Conservation (phyloP, 2,329 filamentous ascomycete genomes). For the Aspergillus sp. region DNA sequence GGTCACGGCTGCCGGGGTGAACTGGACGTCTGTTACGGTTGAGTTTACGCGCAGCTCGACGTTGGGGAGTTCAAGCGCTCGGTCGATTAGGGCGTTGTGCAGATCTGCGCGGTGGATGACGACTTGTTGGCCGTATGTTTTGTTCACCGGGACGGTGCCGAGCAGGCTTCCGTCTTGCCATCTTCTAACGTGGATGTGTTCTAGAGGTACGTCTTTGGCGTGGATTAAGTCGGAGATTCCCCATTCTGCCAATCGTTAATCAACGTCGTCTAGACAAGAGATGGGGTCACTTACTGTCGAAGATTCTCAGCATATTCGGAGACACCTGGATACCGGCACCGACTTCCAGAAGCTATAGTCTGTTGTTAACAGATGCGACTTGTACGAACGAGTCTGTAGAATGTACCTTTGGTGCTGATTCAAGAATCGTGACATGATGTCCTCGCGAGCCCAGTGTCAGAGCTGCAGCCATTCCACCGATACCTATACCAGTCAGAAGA, state of each 20-base stretch:
- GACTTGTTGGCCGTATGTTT: constrained; percentile 28
- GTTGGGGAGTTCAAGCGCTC: constrained; percentile 22
- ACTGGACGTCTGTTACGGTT: constrained; percentile 20
- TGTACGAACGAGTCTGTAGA: background rate
- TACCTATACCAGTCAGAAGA: constrained; percentile 19
- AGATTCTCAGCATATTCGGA: constrained; percentile 71
- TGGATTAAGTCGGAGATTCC: constrained; percentile 29
- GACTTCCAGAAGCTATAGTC: constrained; percentile 43
- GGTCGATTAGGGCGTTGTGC: constrained; percentile 27
- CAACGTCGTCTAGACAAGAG: background rate
- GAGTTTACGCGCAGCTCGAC: constrained; percentile 27
- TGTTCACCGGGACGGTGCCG: constrained; percentile 29
- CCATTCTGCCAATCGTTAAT: constrained; percentile 20
- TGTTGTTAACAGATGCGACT: constrained; percentile 2
- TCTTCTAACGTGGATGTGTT: constrained; percentile 31
- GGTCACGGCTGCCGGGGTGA: constrained; percentile 23
- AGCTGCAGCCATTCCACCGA: constrained; percentile 32
- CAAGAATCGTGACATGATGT: constrained; percentile 27
- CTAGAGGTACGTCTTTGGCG: constrained; percentile 27
- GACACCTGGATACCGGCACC: constrained; percentile 80
- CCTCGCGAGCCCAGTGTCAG: constrained; percentile 29
- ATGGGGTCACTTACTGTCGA: constrained; percentile 49
- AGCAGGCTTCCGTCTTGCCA: constrained; percentile 31
- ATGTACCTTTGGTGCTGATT: constrained; percentile 29
- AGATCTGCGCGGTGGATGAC: constrained; percentile 33